Evolutionary conservation across 2,329 filamentous ascomycete species (phyloP).

Genomic region (Xenoacremonium recifei): DNA sequence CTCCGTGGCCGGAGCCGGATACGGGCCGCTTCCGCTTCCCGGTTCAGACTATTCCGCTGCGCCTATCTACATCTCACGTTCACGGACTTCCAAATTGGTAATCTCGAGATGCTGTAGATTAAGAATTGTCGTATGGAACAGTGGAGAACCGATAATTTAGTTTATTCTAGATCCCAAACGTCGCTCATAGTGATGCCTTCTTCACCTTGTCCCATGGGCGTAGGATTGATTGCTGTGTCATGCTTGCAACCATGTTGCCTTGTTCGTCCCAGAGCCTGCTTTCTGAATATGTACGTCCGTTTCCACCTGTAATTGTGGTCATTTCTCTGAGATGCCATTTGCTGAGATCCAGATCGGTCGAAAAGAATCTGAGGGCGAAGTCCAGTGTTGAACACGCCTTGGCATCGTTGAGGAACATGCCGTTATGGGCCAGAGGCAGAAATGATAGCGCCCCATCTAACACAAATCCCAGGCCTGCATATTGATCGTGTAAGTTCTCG

Average conservation of each 20-base stretch:
- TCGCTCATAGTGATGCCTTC: too few species aligned
- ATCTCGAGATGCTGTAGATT: too few species aligned
- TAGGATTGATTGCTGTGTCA: slow-evolving; percentile 47
- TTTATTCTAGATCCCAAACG: too few species aligned
- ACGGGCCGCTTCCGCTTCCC: too few species aligned
- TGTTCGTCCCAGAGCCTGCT: slow-evolving; percentile 41
- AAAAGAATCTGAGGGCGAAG: slow-evolving; percentile 46
- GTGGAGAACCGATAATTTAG: too few species aligned
- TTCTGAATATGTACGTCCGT: slow-evolving; percentile 45
- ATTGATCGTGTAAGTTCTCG: slow-evolving; percentile 27
- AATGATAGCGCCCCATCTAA: slow-evolving; percentile 46
- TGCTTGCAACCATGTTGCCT: slow-evolving; percentile 43
- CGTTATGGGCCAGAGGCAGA: slow-evolving; percentile 40
- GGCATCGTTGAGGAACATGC: slow-evolving; percentile 42
- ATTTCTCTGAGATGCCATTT: slow-evolving; percentile 45
- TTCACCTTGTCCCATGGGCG: too few species aligned
- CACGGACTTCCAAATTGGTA: too few species aligned
- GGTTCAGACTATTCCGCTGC: too few species aligned
- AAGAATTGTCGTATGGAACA: too few species aligned
- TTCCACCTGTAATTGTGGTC: slow-evolving; percentile 33
- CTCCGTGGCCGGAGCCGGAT: too few species aligned
- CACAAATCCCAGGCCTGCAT: slow-evolving; percentile 39
- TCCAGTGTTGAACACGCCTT: slow-evolving; percentile 47
- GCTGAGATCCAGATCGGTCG: slow-evolving; percentile 34
- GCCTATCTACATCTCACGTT: too few species aligned